Base-by-base conservation (phyloP, 331 rosid species). In the Rhamnella rubrinervis region DNA sequence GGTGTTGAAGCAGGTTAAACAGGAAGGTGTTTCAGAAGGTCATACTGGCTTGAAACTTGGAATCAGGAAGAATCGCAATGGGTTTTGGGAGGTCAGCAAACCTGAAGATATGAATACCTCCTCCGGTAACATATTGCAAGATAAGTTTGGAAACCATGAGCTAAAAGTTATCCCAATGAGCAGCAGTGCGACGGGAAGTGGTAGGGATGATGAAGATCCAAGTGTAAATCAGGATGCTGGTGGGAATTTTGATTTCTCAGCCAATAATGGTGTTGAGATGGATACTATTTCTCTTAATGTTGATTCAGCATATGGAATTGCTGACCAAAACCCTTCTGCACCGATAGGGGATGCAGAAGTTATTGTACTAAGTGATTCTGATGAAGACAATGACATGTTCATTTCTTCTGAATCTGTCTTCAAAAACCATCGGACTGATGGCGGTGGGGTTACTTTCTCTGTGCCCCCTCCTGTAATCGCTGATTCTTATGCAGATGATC, bases 151-250 rank as follows among this genome's bases (percentile, higher is more conserved):
- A 79, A 75, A 76, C 78, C 77, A 65, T 61, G 89, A 87, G 61
- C 89, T 75, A 63, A 92, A 87, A 69, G 82, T 91, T 75, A 87
- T 91, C 76, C 96, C 92, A 61, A 95, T 91, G 99, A 89, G 96
- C 84, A 95, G 99, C 85, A 91, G 96, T 78, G 91, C 86, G 76
- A 84, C 97, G 8, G 97, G 82, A 76, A 95, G 95, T 79, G 89
- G 93, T 49, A 75, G 77, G 78, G 96, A 90, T 81, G 95, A 91
- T 71, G 99, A 95, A 62, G 99, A 95, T 82, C 89, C 81, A 11
- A 95, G 99, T 20, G 95, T 95, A 66, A 95, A 91, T 80, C 97
- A 95, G 75, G 91, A 82, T 61, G 96, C 81, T 51, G 89, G 82
- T 67, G 86, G 80, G 62, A 78, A 88, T 68, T 71, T 83, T 76